phyloP scores from a whole-genome alignment of 2,329 filamentous ascomycete genomes.

The Alternaria atra region DNA sequence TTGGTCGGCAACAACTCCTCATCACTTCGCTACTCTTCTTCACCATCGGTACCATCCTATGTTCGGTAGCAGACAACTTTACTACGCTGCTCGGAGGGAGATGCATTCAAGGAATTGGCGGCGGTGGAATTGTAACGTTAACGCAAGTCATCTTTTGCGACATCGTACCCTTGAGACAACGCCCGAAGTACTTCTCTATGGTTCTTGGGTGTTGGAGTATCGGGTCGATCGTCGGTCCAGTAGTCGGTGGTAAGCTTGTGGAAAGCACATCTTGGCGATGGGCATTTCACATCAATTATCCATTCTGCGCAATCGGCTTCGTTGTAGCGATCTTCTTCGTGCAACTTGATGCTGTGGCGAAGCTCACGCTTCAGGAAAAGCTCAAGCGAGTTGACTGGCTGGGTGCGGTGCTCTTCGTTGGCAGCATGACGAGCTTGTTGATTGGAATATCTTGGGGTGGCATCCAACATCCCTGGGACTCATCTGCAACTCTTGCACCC shows the following conservation, averaged over 20 bases:
- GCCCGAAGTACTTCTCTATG: constrained; percentile 55
- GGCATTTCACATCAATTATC: constrained; percentile 72
- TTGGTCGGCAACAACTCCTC: constrained; percentile 58
- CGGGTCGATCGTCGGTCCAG: constrained; percentile 62
- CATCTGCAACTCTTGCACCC: constrained; percentile 52
- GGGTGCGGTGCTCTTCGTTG: constrained; percentile 53
- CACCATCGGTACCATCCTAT: constrained; percentile 58
- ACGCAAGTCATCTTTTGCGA: constrained; percentile 57
- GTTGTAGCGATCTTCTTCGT: constrained; percentile 35
- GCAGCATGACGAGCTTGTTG: constrained; percentile 51
- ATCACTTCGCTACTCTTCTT: constrained; percentile 55
- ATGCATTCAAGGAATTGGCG: constrained; percentile 51
- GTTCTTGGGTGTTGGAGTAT: constrained; percentile 60
- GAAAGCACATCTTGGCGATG: constrained; percentile 65
- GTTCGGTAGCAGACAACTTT: constrained; percentile 49
- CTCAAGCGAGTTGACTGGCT: constrained; percentile 53
- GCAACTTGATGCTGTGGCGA: constrained; percentile 27
- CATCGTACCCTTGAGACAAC: constrained; percentile 53
- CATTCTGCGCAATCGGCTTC: constrained; percentile 55
- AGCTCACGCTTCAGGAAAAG: constrained; percentile 33
- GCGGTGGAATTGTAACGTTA: constrained; percentile 53
- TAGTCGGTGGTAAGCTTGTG: constrained; percentile 61
- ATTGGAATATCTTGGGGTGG: constrained; percentile 57
- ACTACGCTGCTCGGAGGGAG: constrained; percentile 47
- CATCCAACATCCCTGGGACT: constrained; percentile 50